phyloP scores from a whole-genome alignment of 1,284 basidiomycete genomes.

The Trametes polyzona region DNA sequence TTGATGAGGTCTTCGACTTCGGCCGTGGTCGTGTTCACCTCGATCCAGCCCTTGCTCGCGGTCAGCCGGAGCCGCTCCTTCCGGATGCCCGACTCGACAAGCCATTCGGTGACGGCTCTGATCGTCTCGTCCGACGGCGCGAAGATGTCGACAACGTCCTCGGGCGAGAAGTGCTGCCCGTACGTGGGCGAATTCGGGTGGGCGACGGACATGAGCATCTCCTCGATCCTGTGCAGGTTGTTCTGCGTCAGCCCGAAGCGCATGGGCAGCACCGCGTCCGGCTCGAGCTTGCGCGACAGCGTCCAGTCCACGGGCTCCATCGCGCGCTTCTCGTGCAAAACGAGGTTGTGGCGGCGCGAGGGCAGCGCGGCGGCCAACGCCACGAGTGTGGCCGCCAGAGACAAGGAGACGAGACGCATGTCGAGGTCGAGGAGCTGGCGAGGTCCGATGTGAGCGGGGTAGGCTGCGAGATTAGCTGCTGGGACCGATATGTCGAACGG shows the following conservation, averaged over 20 bases:
- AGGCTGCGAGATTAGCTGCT: slow-evolving; percentile 14
- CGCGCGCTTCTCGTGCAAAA: slow-evolving; percentile 36
- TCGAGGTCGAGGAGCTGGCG: not conserved
- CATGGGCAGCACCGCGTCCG: slow-evolving; percentile 33
- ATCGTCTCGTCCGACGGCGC: slow-evolving; percentile 43
- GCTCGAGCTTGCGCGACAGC: slow-evolving; percentile 25
- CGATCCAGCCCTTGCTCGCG: slow-evolving; percentile 45
- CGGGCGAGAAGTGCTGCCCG: slow-evolving; percentile 42
- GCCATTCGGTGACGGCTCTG: slow-evolving; percentile 43
- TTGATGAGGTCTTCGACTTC: slow-evolving; percentile 46
- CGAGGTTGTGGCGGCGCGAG: slow-evolving; percentile 26
- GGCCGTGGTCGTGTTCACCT: slow-evolving; percentile 41
- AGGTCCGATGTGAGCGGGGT: not conserved
- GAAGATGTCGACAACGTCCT: slow-evolving; percentile 42
- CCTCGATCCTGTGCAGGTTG: slow-evolving; percentile 42
- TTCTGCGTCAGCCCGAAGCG: slow-evolving; percentile 42
- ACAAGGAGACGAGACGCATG: slow-evolving; percentile 17
- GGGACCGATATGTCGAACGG: not conserved
- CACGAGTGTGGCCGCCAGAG: slow-evolving; percentile 11
- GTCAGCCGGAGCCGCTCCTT: slow-evolving; percentile 36
- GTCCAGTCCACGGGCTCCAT: slow-evolving; percentile 31
- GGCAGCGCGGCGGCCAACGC: slow-evolving; percentile 24
- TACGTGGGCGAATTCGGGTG: slow-evolving; percentile 42
- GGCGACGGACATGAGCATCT: slow-evolving; percentile 40
- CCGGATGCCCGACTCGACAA: slow-evolving; percentile 40